These are phyloP conservation scores for Ceriops decandra DNA, from an alignment of 345 rosid species.

Conservation along the genomic window DNA sequence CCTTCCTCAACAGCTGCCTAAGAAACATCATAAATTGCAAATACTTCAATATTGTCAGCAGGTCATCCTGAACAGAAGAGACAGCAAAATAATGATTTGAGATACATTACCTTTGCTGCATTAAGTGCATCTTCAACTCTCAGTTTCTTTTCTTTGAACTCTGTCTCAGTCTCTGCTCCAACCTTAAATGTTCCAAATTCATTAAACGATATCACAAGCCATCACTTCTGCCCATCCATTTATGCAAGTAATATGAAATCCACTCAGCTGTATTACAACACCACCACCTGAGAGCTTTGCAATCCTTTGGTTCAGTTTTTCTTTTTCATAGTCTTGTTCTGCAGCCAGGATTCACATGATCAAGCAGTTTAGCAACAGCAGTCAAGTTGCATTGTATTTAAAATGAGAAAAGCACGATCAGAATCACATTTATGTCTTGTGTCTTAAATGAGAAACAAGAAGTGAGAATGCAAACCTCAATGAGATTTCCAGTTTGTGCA, in stretches of 20 bases:
- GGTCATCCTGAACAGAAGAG: neutral
- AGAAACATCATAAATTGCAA: neutral
- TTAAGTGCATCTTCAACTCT: conserved; percentile 98
- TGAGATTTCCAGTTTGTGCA: conserved; percentile 77
- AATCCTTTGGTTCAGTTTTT: conserved; percentile 86
- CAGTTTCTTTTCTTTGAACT: conserved; percentile 86
- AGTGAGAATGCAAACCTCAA: conserved; percentile 45
- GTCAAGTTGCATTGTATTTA: neutral
- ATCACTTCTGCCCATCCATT: neutral
- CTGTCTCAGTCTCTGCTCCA: conserved; percentile 34
- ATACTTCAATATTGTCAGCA: neutral
- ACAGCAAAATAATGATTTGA: neutral
- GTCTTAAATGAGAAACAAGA: neutral
- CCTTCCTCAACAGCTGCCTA: conserved; percentile 61
- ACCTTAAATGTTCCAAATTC: conserved; percentile 14
- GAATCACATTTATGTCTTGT: neutral
- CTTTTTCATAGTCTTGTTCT: conserved; percentile 91
- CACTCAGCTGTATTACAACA: conserved; percentile 28
- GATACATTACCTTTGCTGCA: conserved; percentile 71
- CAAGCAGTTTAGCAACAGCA: neutral
- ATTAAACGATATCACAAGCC: too few relatives aligned
- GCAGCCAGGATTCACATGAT: conserved; percentile 50
- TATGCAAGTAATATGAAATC: neutral
- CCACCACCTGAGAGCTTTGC: conserved; percentile 55
- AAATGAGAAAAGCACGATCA: neutral